Evolutionary conservation across 2,329 filamentous ascomycete species (phyloP).

Genomic region (Arthrobotrys sinensis): DNA sequence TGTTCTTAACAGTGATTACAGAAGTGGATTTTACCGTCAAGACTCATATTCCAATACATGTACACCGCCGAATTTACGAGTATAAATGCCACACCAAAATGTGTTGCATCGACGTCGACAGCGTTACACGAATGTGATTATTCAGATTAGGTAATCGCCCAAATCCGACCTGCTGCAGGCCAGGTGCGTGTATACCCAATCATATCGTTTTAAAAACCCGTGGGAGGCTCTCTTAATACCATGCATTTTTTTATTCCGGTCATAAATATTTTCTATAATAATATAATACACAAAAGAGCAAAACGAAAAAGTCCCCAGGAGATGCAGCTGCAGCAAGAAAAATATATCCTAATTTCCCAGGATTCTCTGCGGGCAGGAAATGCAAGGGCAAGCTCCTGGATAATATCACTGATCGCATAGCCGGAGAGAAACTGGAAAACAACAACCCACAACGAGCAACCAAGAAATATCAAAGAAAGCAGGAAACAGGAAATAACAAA

Average conservation of each 20-base stretch:
- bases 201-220: conserved; percentile 7
- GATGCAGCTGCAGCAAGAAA: conserved; percentile 10
- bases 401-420: conserved; percentile 22
- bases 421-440: conserved; percentile 6
- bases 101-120: conserved; percentile 45
- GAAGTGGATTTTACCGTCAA: too few relatives aligned
- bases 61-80: too few relatives aligned
- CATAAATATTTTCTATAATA: conserved; percentile 35
- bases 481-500: conserved; percentile 9
- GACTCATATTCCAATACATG: too few relatives aligned
- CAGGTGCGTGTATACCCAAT: conserved; percentile 8
- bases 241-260: conserved; percentile 23
- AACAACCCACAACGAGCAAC: conserved; percentile 44
- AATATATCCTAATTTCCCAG: not conserved
- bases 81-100: not conserved
- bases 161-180: conserved; percentile 22
- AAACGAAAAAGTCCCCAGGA: conserved; percentile 7
- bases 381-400: conserved; percentile 33
- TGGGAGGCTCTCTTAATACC: conserved; percentile 3
- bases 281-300: conserved; percentile 35
- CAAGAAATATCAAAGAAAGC: conserved; percentile 10
- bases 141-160: conserved; percentile 30
- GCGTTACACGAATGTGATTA: conserved; percentile 19
- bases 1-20: too few relatives aligned
- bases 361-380: not conserved